Percentiles rank a stretch among this genome's conserved stretches.
Conservation (phyloP, 169 alveolate species). For the Amoebophrya sp. region DNA sequence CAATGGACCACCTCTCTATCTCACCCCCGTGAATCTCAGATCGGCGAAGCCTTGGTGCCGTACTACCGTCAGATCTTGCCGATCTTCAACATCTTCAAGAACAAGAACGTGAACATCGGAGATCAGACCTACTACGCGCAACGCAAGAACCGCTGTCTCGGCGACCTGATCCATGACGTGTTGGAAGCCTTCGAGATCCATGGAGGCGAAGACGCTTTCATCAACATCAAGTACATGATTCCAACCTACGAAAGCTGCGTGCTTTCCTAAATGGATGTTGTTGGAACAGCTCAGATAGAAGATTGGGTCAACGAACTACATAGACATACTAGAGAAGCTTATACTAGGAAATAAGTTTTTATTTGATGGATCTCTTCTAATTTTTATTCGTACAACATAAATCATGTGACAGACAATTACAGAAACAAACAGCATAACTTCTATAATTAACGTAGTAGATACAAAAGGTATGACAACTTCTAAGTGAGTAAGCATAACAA, state of each 20-base stretch:
- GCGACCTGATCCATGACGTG: conserved; percentile 39
- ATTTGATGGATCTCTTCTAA: too few species aligned
- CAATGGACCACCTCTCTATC: not conserved
- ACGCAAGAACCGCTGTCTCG: conserved; percentile 58
- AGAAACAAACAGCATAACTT: too few species aligned
- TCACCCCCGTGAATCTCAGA: not conserved
- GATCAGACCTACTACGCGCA: conserved; percentile 78
- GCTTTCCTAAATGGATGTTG: not conserved
- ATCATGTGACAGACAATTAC: too few species aligned
- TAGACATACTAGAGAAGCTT: too few species aligned
- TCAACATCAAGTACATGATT: conserved; percentile 72
- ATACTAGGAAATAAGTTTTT: too few species aligned
- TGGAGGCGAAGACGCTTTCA: conserved; percentile 89
- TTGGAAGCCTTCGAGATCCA: conserved; percentile 75
- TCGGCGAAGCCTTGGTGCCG: conserved; percentile 90
- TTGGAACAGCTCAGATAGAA: too few species aligned
- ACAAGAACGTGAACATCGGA: conserved; percentile 66
- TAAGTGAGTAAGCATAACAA: too few species aligned
- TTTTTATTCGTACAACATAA: too few species aligned
- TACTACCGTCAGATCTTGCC: conserved; percentile 87
- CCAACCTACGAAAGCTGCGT: not conserved
- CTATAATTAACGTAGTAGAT: too few species aligned
- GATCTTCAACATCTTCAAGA: conserved; percentile 73
- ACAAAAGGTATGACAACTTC: too few species aligned
- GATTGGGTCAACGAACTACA: too few species aligned